Percentiles rank a stretch among this genome's conserved stretches.
phyloP scores from a whole-genome alignment of 257 asterid genomes.

The Przewalskia tangutica region DNA sequence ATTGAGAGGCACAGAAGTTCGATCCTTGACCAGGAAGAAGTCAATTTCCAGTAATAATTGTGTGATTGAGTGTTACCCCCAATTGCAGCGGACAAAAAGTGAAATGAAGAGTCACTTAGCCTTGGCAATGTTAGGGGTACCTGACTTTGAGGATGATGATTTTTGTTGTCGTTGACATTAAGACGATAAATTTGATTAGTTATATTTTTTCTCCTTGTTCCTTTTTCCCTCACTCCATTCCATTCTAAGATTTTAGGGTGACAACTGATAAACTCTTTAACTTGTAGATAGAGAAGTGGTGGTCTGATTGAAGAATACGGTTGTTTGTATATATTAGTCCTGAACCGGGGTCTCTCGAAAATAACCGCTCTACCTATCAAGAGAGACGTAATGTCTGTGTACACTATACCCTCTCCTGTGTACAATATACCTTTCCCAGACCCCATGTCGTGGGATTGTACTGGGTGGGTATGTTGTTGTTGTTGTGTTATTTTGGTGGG shows the following conservation, averaged over 20 bases:
- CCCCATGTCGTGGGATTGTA: too few species aligned
- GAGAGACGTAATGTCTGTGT: too few species aligned
- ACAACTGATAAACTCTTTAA: conserved; percentile 8
- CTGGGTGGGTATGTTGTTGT: too few species aligned
- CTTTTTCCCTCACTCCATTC: not conserved
- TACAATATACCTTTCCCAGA: too few species aligned
- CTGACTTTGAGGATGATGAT: conserved; percentile 62
- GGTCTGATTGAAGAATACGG: conserved; percentile 7
- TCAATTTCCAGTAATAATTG: conserved; percentile 14
- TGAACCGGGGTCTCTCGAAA: too few species aligned
- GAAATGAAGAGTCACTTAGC: conserved; percentile 80
- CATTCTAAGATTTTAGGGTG: conserved; percentile 8
- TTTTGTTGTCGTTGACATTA: conserved; percentile 38
- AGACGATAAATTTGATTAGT: not conserved
- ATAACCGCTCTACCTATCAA: too few species aligned
- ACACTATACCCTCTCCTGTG: too few species aligned
- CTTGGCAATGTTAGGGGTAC: conserved; percentile 81
- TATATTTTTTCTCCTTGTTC: not conserved
- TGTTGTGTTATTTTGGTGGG: conserved; percentile 1
- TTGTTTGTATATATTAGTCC: conserved; percentile 9
- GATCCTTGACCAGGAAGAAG: conserved; percentile 27
- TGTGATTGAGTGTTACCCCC: conserved; percentile 26
- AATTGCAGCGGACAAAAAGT: conserved; percentile 46
- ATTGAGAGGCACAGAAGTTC: conserved; percentile 39
- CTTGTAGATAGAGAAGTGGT: conserved; percentile 30